phyloP scores from a whole-genome alignment of 179 eudicot species.

The Beta corolliflora region DNA sequence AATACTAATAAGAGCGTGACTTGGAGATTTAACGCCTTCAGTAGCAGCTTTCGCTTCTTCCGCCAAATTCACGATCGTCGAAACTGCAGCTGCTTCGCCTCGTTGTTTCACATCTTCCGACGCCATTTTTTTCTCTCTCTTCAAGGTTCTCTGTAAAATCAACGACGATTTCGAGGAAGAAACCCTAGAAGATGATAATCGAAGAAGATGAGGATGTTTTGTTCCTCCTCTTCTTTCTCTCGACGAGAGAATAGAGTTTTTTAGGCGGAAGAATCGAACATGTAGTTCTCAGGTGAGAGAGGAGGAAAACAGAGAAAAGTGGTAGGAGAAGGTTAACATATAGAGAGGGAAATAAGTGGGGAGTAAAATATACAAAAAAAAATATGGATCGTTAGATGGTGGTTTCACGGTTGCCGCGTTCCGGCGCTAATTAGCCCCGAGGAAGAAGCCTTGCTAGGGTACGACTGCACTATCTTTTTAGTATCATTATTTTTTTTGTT shows the following conservation, averaged over 20 bases:
- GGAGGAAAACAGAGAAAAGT: too few species aligned
- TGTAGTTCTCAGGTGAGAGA: too few species aligned
- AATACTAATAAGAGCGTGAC: conserved; percentile 49
- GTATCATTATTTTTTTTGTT: too few species aligned
- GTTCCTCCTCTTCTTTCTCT: too few species aligned
- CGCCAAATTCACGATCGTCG: conserved; percentile 80
- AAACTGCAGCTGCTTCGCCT: conserved; percentile 49
- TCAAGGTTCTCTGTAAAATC: background rate
- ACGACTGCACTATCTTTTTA: background rate
- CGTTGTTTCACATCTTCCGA: conserved; percentile 82
- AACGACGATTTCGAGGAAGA: background rate
- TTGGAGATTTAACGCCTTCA: conserved; percentile 69
- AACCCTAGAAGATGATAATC: conserved; percentile 18
- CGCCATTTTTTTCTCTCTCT: conserved; percentile 48
- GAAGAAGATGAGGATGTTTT: background rate
- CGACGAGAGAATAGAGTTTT: background rate
- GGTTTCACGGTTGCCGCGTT: conserved; percentile 26
- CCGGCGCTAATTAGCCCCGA: conserved; percentile 21
- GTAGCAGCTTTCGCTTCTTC: conserved; percentile 78
- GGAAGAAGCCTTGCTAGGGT: background rate
- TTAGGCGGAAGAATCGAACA: too few species aligned
- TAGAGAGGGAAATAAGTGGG: background rate
- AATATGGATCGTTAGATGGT: background rate
- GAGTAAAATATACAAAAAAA: too few species aligned
- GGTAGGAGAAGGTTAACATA: too few species aligned